A percentile compares a stretch with the other conserved stretches of the same genome.
These are phyloP conservation scores for Noccaea bulbosa DNA, from an alignment of 345 rosid species.

Conservation along the genomic window DNA sequence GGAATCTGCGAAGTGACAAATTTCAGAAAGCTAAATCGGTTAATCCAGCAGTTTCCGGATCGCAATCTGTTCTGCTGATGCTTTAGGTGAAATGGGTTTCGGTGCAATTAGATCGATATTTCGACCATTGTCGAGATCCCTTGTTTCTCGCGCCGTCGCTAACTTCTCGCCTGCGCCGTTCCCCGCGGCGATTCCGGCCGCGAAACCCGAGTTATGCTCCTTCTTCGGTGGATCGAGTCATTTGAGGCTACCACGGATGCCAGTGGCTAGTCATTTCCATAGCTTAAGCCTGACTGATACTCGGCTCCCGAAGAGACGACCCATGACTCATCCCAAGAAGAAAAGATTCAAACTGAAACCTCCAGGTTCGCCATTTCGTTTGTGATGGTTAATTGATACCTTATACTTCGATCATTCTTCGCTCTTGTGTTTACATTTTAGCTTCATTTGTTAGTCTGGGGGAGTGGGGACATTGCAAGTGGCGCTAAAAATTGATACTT, in stretches of 20 bases:
- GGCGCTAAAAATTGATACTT: constrained; percentile 13
- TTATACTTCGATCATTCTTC: background rate
- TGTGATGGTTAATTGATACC: background rate
- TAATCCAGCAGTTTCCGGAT: constrained; percentile 7
- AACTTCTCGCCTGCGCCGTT: constrained; percentile 38
- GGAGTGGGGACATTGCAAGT: too few species aligned
- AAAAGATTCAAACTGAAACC: constrained; percentile 77
- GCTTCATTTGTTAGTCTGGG: constrained; percentile 19
- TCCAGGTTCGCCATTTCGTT: constrained; percentile 54
- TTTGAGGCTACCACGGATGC: constrained; percentile 49
- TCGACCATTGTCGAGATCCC: constrained; percentile 58
- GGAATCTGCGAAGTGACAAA: constrained; percentile 19
- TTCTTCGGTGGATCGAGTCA: constrained; percentile 31
- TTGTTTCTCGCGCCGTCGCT: constrained; percentile 43
- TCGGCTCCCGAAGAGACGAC: constrained; percentile 79
- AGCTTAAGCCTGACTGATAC: constrained; percentile 67
- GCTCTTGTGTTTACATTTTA: background rate
- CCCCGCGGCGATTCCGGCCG: constrained; percentile 22
- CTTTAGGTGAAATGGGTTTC: constrained; percentile 55
- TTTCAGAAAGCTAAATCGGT: constrained; percentile 24
- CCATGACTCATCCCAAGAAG: constrained; percentile 69
- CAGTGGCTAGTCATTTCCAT: constrained; percentile 48
- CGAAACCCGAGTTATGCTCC: constrained; percentile 39
- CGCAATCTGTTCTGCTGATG: constrained; percentile 35
- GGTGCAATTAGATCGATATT: constrained; percentile 53